Conservation (phyloP, 345 rosid species). For the Raphanus raphanistrum region DNA sequence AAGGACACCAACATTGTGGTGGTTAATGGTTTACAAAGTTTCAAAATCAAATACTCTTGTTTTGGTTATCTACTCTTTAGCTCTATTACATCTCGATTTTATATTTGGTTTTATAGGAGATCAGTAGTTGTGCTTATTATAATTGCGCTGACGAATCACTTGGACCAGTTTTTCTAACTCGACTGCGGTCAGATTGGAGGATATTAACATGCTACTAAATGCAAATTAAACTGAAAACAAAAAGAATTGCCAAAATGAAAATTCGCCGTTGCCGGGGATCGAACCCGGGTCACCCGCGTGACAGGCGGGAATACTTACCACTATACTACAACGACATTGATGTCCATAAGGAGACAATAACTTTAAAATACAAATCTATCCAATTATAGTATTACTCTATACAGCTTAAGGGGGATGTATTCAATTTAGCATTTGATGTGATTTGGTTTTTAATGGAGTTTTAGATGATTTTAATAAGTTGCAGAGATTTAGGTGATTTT, state of each 20-base stretch:
- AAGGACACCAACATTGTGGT: slow-evolving; percentile 30
- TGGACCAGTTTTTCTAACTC: not conserved
- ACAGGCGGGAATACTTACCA: slow-evolving; percentile 93
- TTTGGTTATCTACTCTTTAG: too few relatives aligned
- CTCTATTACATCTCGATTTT: not conserved
- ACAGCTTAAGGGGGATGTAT: too few relatives aligned
- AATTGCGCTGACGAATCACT: not conserved
- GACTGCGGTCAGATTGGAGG: not conserved
- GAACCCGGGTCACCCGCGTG: slow-evolving; percentile 98
- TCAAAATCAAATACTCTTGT: slow-evolving; percentile 14
- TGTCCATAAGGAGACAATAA: too few relatives aligned
- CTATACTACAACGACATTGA: slow-evolving; percentile 94
- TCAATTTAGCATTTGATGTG: too few relatives aligned
- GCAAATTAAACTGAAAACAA: too few relatives aligned
- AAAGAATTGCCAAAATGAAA: too few relatives aligned
- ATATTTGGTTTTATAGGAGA: not conserved
- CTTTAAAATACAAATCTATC: too few relatives aligned
- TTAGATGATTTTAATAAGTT: too few relatives aligned
- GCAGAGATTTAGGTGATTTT: too few relatives aligned
- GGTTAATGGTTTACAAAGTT: slow-evolving; percentile 25
- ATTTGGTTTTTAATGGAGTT: too few relatives aligned
- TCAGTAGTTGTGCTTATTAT: not conserved
- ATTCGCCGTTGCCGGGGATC: slow-evolving; percentile 53
- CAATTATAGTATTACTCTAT: too few relatives aligned
- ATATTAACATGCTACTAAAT: not conserved